A percentile compares a stretch with the other conserved stretches of the same genome.
Conservation (phyloP, 2,329 filamentous ascomycete species). For the Fusarium nisikadoi region DNA sequence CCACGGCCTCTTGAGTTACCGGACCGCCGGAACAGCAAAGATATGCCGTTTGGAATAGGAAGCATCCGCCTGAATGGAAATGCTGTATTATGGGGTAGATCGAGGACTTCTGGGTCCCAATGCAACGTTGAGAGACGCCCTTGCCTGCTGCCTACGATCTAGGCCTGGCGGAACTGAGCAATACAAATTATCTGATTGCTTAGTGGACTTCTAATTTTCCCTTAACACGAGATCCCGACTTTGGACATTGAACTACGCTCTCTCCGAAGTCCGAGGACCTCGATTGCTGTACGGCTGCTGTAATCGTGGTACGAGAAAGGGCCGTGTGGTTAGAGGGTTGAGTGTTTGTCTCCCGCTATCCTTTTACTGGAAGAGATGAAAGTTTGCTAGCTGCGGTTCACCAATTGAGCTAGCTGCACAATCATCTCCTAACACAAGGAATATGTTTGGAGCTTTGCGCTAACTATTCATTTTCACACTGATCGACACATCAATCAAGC, state of each 20-base stretch:
- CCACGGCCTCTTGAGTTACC: conserved; percentile 6
- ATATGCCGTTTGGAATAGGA: not conserved
- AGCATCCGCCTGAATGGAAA: not conserved
- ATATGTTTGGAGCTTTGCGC: conserved; percentile 10
- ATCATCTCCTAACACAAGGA: conserved; percentile 22
- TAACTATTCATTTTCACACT: conserved; percentile 3
- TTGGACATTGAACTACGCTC: not conserved
- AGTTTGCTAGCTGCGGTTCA: conserved; percentile 27
- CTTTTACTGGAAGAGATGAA: conserved; percentile 2
- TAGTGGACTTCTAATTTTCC: not conserved
- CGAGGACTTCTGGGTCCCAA: conserved; percentile 5
- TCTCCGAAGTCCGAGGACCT: not conserved
- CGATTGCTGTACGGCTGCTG: not conserved
- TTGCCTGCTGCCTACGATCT: not conserved
- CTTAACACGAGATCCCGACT: not conserved
- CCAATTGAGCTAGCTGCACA: conserved; percentile 16
- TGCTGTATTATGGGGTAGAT: not conserved
- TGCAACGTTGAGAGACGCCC: conserved; percentile 2
- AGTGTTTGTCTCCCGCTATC: not conserved
- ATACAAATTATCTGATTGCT: not conserved
- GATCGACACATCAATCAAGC: conserved; percentile 4
- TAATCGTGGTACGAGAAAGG: not conserved
- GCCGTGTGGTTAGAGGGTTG: not conserved
- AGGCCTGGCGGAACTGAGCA: not conserved
- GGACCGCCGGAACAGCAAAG: conserved; percentile 15